Evolutionary conservation across 192 early-diverging fungal genomes (phyloP), one percentile per base, ranked within the genome.

Genomic region (Coemansia guatemalensis): DNA sequence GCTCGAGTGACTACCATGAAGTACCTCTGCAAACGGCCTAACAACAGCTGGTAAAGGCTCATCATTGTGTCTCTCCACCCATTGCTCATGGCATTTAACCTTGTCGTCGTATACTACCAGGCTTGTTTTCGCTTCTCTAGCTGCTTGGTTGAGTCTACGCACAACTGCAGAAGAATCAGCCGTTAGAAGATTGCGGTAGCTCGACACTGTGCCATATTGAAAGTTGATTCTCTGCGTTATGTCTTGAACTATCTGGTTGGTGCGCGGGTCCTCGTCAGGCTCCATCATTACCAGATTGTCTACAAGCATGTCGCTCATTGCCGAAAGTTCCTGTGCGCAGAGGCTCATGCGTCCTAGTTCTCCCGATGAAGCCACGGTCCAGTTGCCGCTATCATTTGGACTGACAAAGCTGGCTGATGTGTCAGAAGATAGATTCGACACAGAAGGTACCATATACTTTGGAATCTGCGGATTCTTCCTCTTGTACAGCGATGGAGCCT

Each of bases 301-400:
- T 5, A 57, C 57, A 2, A 75, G 53, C 60, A 75, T 75, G 24
- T 39, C 50, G 60, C 74, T 57, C 9, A 70, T 48, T 25, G 67
- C 50, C 17, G 18, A 21, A 3, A 75, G 68, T 30, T 75, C 67
- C 32, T 59, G 58, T 8, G 68, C 59, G 24, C 41, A 22, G 17
- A 2, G n/a, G 5, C 58, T 47, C 60, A 70, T 70, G 27, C 29
- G 53, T 33, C 30, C 61, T n/a, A 68, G 26, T 8, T 33, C n/a
- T 2, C 8, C 18, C 23, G 39, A 18, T 21, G 48, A 48, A 21
- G 48, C 48, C 2, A 7, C 2, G 48, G 48, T 21, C 18, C 48
- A 48, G 21, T 17, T 48, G 7, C 48, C 21, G 48, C 29, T 30
- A 30, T 30, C 29, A 30, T 30, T 30, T 30, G 29, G 29, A 30